phyloP scores from a whole-genome alignment of 1,139 yeast species.

The Sugiyamaella xylanicola region DNA sequence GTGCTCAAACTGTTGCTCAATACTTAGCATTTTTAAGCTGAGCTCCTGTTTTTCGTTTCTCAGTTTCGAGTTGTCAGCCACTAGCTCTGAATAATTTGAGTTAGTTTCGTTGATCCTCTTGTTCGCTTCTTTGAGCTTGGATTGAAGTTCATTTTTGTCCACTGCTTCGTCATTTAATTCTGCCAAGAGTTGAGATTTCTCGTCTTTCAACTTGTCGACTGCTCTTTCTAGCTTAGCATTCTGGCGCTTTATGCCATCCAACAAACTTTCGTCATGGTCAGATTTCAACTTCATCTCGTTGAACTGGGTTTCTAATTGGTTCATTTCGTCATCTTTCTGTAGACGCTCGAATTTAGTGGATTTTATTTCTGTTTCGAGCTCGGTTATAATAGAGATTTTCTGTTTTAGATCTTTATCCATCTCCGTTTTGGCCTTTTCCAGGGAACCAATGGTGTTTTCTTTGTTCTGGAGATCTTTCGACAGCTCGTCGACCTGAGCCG shows the following conservation, averaged over 20 bases:
- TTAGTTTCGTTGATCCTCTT: conserved; percentile 1
- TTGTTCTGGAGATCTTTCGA: conserved; percentile 14
- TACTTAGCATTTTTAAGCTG: conserved; percentile 1
- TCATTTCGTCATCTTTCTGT: not conserved
- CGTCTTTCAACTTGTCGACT: conserved; percentile 4
- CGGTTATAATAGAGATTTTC: not conserved
- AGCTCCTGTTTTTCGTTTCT: conserved; percentile 18
- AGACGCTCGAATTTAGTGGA: not conserved
- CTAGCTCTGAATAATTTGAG: not conserved
- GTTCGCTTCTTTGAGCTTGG: conserved; percentile 8
- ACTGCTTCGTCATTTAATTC: not conserved
- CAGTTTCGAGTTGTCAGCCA: conserved; percentile 5
- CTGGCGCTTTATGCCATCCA: not conserved
- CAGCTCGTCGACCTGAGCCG: conserved; percentile 15
- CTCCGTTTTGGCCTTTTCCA: not conserved
- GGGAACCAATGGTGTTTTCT: not conserved
- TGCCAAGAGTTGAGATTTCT: conserved; percentile 2
- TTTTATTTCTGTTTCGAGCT: not conserved
- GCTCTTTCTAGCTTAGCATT: not conserved
- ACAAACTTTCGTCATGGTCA: not conserved
- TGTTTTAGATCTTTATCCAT: not conserved
- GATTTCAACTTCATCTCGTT: not conserved
- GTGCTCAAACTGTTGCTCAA: conserved; percentile 19
- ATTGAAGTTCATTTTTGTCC: conserved; percentile 1
- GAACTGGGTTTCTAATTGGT: not conserved